Conservation (phyloP, 2,329 filamentous ascomycete species). For the Paramyrothecium roridum region DNA sequence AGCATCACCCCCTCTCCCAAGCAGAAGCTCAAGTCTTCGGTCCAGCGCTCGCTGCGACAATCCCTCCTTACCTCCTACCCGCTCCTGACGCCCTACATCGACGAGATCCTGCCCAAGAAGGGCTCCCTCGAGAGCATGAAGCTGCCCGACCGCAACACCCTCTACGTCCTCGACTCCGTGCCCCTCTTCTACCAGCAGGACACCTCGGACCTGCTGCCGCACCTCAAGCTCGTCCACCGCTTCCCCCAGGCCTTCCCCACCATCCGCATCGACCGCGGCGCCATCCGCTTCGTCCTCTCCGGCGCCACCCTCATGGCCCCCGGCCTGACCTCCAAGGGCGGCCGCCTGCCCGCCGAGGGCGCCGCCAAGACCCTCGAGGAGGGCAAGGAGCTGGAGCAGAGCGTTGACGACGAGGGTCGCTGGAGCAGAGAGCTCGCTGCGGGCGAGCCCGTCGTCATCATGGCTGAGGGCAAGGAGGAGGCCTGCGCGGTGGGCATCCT, state of each 20-base stretch:
- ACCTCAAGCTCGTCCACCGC: slow-evolving; percentile 83
- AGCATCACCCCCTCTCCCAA: slow-evolving; percentile 77
- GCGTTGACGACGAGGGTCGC: slow-evolving; percentile 44
- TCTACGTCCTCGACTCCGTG: slow-evolving; percentile 76
- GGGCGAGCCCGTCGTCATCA: slow-evolving; percentile 82
- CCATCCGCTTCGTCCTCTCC: slow-evolving; percentile 92
- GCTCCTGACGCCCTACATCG: slow-evolving; percentile 80
- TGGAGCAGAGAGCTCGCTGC: slow-evolving; percentile 69
- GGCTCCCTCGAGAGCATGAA: slow-evolving; percentile 87
- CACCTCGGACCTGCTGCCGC: slow-evolving; percentile 74
- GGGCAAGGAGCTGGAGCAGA: slow-evolving; percentile 40
- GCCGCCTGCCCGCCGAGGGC: slow-evolving; percentile 64
- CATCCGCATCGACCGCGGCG: slow-evolving; percentile 89
- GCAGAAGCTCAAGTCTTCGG: slow-evolving; percentile 96
- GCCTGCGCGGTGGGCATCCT: slow-evolving; percentile 85
- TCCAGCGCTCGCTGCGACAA: slow-evolving; percentile 80
- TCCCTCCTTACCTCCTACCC: slow-evolving; percentile 84
- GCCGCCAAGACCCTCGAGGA: slow-evolving; percentile 26
- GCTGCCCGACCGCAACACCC: slow-evolving; percentile 82
- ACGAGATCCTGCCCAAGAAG: slow-evolving; percentile 95
- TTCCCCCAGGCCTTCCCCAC: slow-evolving; percentile 82
- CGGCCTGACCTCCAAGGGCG: slow-evolving; percentile 80
- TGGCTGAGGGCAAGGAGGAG: slow-evolving; percentile 90
- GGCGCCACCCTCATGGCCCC: slow-evolving; percentile 96
- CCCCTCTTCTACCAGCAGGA: slow-evolving; percentile 92